These are phyloP conservation scores for Phytopythium chamaehyphon DNA, from an alignment of 352 stramenopile genomes.

Conservation along the genomic window DNA sequence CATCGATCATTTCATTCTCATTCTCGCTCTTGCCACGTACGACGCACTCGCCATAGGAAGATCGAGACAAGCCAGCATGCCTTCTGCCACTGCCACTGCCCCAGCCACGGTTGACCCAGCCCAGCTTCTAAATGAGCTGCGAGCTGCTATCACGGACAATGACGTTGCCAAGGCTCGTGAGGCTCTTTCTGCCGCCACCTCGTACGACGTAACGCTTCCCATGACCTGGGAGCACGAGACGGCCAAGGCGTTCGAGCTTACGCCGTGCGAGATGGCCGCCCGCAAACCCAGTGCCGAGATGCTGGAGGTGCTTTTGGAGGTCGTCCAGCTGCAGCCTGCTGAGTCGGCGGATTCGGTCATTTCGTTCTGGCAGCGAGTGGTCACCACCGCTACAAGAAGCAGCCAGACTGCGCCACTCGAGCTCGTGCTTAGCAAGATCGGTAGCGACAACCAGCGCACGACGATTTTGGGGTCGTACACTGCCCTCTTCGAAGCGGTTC, in stretches of 20 bases:
- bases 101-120: too few species aligned
- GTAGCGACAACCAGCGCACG: not conserved
- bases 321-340: not conserved
- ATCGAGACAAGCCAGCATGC: too few species aligned
- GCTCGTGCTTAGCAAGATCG: not conserved
- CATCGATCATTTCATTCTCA: too few species aligned
- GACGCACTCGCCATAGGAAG: too few species aligned
- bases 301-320: not conserved
- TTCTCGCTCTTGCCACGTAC: too few species aligned
- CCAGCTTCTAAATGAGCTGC: too few species aligned
- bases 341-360: not conserved
- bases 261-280: not conserved
- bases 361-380: not conserved
- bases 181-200: too few species aligned
- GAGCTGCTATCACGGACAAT: too few species aligned
- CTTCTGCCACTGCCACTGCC: too few species aligned
- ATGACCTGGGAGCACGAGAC: not conserved
- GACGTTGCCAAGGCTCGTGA: too few species aligned
- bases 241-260: not conserved
- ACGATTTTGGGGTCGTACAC: not conserved
- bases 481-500: not conserved
- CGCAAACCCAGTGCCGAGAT: not conserved
- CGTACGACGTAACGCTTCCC: too few species aligned
- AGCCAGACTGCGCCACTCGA: not conserved
- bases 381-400: not conserved